A percentile compares a stretch with the other conserved stretches of the same genome.
These are phyloP conservation scores for Azolla pinnata DNA, from an alignment of 75 land plant species.

Conservation along the genomic window DNA sequence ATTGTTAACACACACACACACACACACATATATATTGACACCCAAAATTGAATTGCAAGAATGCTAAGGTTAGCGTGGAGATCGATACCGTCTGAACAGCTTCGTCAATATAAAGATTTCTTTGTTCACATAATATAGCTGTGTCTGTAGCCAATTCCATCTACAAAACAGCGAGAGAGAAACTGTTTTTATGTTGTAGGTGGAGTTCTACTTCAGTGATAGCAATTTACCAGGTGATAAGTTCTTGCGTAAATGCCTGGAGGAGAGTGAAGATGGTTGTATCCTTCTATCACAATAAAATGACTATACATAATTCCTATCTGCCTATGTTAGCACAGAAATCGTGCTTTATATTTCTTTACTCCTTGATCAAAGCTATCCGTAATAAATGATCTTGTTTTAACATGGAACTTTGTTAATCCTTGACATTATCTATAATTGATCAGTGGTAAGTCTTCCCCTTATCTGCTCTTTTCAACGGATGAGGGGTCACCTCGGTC, in stretches of 20 bases:
- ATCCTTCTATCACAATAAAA: constrained; percentile 26
- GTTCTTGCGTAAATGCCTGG: constrained; percentile 50
- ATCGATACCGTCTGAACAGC: too few relatives aligned
- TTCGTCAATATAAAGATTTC: too few relatives aligned
- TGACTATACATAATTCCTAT: too few relatives aligned
- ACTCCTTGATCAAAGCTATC: too few relatives aligned
- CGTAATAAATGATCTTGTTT: too few relatives aligned
- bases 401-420: too few relatives aligned
- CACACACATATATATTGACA: too few relatives aligned
- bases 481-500: constrained; percentile 62
- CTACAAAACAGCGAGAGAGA: not conserved
- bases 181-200: constrained; percentile 33
- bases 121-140: too few relatives aligned
- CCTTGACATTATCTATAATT: constrained; percentile 18
- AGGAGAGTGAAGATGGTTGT: constrained; percentile 78
- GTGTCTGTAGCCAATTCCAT: too few relatives aligned
- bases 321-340: not conserved
- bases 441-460: constrained; percentile 71
- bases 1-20: too few relatives aligned
- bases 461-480: constrained; percentile 70
- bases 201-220: constrained; percentile 94
- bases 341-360: not conserved
- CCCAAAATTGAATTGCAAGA: too few relatives aligned
- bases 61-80: too few relatives aligned
- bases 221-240: constrained; percentile 85